A percentile compares a stretch with the other conserved stretches of the same genome.
phyloP scores from a whole-genome alignment of 805 yeast species.

The Candida bentonensis region DNA sequence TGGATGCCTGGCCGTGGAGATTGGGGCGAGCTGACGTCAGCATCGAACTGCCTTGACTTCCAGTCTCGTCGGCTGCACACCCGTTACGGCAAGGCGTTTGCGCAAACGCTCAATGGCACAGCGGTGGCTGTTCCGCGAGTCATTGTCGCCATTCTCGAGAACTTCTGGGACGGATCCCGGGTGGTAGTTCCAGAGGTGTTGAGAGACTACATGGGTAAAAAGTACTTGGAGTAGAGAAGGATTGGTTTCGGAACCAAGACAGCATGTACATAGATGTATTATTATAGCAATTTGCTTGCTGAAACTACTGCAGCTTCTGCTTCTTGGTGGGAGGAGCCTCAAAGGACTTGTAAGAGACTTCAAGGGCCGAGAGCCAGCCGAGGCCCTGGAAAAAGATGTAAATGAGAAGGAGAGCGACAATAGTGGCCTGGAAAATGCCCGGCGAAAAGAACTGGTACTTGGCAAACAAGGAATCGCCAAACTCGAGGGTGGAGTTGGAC shows the following conservation, averaged over 20 bases:
- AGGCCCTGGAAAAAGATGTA: conserved; percentile 47
- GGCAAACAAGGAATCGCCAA: conserved; percentile 33
- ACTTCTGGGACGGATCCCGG: conserved; percentile 40
- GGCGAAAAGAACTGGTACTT: conserved; percentile 61
- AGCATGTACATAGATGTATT: not conserved
- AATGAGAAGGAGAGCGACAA: conserved; percentile 50
- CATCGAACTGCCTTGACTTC: conserved; percentile 85
- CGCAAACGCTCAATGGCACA: conserved; percentile 85
- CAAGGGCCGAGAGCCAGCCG: conserved; percentile 54
- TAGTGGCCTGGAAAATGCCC: conserved; percentile 63
- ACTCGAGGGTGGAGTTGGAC: conserved; percentile 4
- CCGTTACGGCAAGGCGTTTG: conserved; percentile 30
- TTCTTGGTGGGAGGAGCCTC: conserved; percentile 41
- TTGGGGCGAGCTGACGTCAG: conserved; percentile 88
- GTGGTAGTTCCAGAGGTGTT: conserved; percentile 57
- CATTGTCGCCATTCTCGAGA: conserved; percentile 80
- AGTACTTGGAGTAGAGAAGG: conserved; percentile 15
- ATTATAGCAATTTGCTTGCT: not conserved
- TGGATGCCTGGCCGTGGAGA: conserved; percentile 95
- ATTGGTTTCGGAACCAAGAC: not conserved
- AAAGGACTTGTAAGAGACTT: conserved; percentile 70
- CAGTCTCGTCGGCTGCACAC: conserved; percentile 78
- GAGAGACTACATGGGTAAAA: conserved; percentile 56
- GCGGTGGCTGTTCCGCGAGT: conserved; percentile 92
- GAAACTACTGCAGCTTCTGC: not conserved